Percentiles rank a stretch among this genome's conserved stretches.
Evolutionary conservation across 306 rosid genomes (phyloP).

Genomic region (Myrica gale): DNA sequence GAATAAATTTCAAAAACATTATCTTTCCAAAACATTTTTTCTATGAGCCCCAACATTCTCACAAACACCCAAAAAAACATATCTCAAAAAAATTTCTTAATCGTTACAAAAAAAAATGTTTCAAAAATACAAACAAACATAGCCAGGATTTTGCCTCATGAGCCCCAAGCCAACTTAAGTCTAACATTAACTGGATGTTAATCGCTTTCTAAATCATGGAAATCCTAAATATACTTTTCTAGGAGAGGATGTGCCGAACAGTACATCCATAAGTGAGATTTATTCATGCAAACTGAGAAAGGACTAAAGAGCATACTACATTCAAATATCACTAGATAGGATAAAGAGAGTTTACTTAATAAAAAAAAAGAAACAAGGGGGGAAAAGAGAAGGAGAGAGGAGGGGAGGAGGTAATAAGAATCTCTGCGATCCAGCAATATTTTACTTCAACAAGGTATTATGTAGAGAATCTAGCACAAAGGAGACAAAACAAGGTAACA

Average conservation of each 20-base stretch:
- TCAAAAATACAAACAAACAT: too few relatives aligned
- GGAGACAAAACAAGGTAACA: background rate
- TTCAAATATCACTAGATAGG: background rate
- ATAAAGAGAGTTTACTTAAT: too few relatives aligned
- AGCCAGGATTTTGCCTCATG: background rate
- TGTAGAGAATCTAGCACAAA: background rate
- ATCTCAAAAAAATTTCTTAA: too few relatives aligned
- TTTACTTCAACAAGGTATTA: background rate
- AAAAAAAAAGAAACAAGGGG: too few relatives aligned
- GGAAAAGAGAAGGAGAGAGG: too few relatives aligned
- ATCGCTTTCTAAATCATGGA: background rate
- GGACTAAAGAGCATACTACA: background rate
- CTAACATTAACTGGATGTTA: background rate
- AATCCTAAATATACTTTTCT: background rate
- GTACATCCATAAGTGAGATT: background rate
- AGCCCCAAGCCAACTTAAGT: background rate
- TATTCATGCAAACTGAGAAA: background rate
- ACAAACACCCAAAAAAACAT: too few relatives aligned
- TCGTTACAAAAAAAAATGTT: too few relatives aligned
- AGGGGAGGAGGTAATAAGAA: background rate
- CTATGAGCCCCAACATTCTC: too few relatives aligned
- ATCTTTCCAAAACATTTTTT: too few relatives aligned
- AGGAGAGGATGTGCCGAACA: background rate
- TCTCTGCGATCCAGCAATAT: background rate
- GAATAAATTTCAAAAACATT: too few relatives aligned